Conservation (phyloP, 352 stramenopile genomes). For the Pythium oligandrum region DNA sequence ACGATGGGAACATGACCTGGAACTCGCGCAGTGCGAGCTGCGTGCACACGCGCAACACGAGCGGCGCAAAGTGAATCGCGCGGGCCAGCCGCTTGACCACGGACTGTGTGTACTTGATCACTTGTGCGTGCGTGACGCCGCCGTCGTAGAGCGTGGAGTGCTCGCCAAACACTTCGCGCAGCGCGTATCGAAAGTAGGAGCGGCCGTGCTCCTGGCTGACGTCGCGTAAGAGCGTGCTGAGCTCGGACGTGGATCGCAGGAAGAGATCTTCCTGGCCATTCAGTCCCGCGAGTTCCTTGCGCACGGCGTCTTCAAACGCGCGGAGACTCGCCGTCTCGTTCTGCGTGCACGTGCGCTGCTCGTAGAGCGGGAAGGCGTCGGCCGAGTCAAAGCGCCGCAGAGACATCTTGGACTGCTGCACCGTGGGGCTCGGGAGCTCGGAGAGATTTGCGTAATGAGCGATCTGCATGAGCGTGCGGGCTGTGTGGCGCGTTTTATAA, state of each 20-base stretch:
- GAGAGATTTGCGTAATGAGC: conserved; percentile 17
- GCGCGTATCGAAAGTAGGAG: conserved; percentile 77
- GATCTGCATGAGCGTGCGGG: conserved; percentile 9
- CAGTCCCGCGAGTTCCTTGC: conserved; percentile 54
- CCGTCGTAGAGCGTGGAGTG: conserved; percentile 47
- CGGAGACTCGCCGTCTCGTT: conserved; percentile 55
- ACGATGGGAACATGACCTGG: conserved; percentile 57
- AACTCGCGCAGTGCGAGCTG: conserved; percentile 75
- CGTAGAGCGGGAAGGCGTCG: conserved; percentile 5
- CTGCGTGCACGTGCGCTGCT: conserved; percentile 29
- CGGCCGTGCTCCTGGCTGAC: conserved; percentile 62
- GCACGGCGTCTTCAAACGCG: conserved; percentile 63
- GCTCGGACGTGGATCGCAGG: conserved; percentile 65
- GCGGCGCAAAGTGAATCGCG: conserved; percentile 66
- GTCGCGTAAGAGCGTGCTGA: conserved; percentile 67
- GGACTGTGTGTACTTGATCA: conserved; percentile 48
- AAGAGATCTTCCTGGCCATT: conserved; percentile 74
- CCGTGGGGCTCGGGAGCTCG: conserved; percentile 8
- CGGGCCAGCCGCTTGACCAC: conserved; percentile 65
- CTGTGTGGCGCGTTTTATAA: no score
- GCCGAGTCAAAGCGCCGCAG: conserved; percentile 10
- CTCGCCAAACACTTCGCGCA: conserved; percentile 72
- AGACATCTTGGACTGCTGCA: conserved; percentile 4
- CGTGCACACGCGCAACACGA: conserved; percentile 64
- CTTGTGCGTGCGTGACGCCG: conserved; percentile 28